Evolutionary conservation across 2,329 filamentous ascomycete species (phyloP).

Genomic region (Blastomyces parvus): DNA sequence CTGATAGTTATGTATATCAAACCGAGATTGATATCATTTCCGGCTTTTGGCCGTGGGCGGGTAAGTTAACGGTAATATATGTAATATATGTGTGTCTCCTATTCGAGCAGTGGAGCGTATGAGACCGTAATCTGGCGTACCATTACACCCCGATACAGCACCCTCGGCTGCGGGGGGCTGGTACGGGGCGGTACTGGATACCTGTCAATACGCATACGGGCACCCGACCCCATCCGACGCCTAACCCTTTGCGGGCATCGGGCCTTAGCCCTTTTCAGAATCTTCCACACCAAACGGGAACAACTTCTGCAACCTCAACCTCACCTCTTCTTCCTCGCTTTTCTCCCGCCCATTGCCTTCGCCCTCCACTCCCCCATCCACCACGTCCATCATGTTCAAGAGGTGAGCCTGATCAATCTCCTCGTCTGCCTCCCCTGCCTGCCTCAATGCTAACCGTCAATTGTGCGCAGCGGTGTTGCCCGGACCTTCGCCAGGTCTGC

Average conservation of each 20-base stretch:
- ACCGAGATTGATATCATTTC: background rate
- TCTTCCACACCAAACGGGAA: conserved; percentile 9
- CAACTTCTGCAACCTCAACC: conserved; percentile 18
- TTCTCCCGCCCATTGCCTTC: conserved; percentile 29
- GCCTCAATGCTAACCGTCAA: conserved; percentile 10
- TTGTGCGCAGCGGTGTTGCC: conserved; percentile 50
- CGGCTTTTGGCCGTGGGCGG: conserved; percentile 8
- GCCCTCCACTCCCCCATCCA: conserved; percentile 32
- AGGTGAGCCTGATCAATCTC: conserved; percentile 37
- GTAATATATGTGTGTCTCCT: conserved; percentile 1
- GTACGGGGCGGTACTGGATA: no score
- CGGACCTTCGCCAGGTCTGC: conserved; percentile 54
- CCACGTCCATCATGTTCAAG: conserved; percentile 48
- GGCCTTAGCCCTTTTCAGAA: background rate
- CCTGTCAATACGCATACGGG: background rate
- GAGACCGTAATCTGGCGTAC: background rate
- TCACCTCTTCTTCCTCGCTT: conserved; percentile 17
- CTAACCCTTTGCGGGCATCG: background rate
- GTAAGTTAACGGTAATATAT: background rate
- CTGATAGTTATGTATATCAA: no score
- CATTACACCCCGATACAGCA: background rate
- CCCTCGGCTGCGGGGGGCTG: no score
- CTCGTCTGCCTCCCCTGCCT: background rate
- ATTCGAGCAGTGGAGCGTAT: background rate
- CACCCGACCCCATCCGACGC: background rate